A percentile compares a stretch with the other conserved stretches of the same genome.
Conservation (phyloP, 768 basidiomycete genomes). For the Leccinum pellstonianum region DNA sequence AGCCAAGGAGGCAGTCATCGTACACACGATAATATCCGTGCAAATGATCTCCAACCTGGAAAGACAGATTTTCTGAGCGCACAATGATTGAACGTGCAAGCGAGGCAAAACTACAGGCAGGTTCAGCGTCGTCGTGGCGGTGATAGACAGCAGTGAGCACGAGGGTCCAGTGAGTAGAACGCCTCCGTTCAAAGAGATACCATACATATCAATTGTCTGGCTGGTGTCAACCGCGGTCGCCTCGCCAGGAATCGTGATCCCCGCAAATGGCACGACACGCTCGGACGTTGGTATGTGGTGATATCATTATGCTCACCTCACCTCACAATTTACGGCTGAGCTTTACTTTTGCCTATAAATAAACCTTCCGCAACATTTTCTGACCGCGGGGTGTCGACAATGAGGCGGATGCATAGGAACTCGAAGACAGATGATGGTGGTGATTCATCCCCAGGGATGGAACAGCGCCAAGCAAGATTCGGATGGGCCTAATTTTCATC, state of each 20-base stretch:
- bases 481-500: neutral
- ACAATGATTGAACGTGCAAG: constrained; percentile 16
- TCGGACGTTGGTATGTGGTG: neutral
- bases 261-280: neutral
- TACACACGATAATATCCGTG: constrained; percentile 31
- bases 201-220: constrained; percentile 49
- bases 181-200: constrained; percentile 41
- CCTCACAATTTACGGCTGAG: neutral
- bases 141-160: constrained; percentile 30
- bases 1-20: constrained; percentile 31
- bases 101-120: neutral
- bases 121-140: constrained; percentile 38
- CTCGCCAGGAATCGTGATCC: neutral
- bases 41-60: constrained; percentile 5
- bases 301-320: neutral
- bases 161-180: constrained; percentile 47
- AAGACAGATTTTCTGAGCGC: constrained; percentile 10
- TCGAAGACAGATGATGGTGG: neutral
- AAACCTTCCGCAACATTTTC: neutral
- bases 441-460: neutral
- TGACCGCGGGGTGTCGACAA: neutral
- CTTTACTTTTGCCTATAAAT: neutral
- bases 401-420: neutral
- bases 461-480: neutral
- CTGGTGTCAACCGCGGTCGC: constrained; percentile 31